Conservation (phyloP, 805 yeast genomes). For the Lachancea quebecensis region DNA sequence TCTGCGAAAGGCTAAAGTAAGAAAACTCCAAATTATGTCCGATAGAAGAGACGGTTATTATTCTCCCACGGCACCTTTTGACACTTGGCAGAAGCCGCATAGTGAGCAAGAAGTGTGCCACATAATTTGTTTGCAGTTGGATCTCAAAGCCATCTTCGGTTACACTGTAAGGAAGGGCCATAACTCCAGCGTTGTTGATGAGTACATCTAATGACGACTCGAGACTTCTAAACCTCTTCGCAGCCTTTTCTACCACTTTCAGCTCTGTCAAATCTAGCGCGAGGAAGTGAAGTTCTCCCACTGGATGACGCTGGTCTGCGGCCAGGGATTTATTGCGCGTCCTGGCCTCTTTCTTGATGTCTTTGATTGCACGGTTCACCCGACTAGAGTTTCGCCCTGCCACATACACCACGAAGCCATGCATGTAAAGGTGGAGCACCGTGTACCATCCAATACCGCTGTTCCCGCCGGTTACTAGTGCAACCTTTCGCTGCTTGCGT, state of each 20-base stretch:
- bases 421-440: conserved; percentile 66
- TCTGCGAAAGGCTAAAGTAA: conserved; percentile 40
- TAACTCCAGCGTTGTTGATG: conserved; percentile 73
- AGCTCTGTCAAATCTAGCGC: conserved; percentile 50
- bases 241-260: conserved; percentile 43
- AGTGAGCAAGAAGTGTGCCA: conserved; percentile 68
- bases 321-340: conserved; percentile 9
- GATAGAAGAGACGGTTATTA: conserved; percentile 57
- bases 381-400: conserved; percentile 60
- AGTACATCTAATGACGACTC: conserved; percentile 54
- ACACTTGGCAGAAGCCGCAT: conserved; percentile 49
- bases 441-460: conserved; percentile 77
- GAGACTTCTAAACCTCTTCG: conserved; percentile 35
- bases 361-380: conserved; percentile 50
- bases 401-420: conserved; percentile 69
- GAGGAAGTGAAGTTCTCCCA: conserved; percentile 36
- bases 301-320: conserved; percentile 11
- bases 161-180: conserved; percentile 61
- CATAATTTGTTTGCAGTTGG: conserved; percentile 71
- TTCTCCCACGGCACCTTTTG: conserved; percentile 38
- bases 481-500: conserved; percentile 46
- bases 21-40: conserved; percentile 51
- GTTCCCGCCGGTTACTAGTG: conserved; percentile 75
- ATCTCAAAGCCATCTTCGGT: conserved; percentile 71
- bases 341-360: conserved; percentile 48